Evolutionary conservation across 345 rosid genomes (phyloP), one percentile per base, ranked within the genome.

Genomic region (Melastoma malabathricum): DNA sequence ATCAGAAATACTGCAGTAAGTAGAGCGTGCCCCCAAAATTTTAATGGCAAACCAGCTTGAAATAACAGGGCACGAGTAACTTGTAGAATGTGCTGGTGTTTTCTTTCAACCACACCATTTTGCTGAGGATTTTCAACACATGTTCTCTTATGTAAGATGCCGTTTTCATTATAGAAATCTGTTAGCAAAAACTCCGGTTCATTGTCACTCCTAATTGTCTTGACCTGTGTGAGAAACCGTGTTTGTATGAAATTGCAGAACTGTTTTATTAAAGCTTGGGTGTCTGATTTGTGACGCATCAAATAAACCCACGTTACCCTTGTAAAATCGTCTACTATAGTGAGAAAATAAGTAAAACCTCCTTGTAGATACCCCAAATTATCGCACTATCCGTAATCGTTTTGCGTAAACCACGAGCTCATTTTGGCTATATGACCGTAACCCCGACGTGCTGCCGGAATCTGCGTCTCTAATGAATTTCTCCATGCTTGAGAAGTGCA

Each of bases 51-150:
- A 1, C 17, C 34, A 5, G 41, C 49, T 41, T 43, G 51, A 12
- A 61, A 51, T 0, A 10, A 27, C 0, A 66, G 15, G 2, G 56
- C 56, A 41, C 48, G 0, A 4, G 51, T 46, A 3, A 61, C 48
- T 5, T 67, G 34, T 0, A 67, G 25, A 12, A 67, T 25, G 23
- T 66, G 52, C 0, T 17, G 10, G 16, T 60, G 61, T 6, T 66
- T 66, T 10, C 59, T 15, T 15, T 61, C 59, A 0, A 20, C 46
- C 0, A 15, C 5, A 12, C 63, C 45, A 47, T 61, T 67, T 29
- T 67, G 45, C 43, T 57, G 52, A 3, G 45, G 59, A 3, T 59
- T 61, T 1, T 38, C 45, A 5, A 7, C 15, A 25, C 52, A 57
- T 18, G 56, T 46, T 0, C 50, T 56, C 51, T 61, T 46, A 52